Base-by-base conservation (phyloP, 192 early-diverging fungal genomes). In the Coemansia sp. region DNA sequence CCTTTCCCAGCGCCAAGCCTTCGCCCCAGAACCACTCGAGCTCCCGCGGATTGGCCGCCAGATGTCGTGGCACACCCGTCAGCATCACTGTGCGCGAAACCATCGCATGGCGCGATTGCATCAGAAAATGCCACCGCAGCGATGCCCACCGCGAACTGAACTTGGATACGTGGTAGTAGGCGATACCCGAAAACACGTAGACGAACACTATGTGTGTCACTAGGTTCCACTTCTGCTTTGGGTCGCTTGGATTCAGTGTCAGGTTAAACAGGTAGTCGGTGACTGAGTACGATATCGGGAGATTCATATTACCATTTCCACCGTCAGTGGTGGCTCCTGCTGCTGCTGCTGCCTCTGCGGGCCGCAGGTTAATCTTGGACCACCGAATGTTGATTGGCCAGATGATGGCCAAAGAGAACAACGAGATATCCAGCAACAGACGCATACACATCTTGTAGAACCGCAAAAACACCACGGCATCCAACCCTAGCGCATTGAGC, bases 71-170 rank as follows among this genome's bases (percentile, higher is more conserved):
- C 36, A 93, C 78, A 4, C 87, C 87, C 0, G 87, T 86, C 6
- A 93, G 81, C 85, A 93, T 87, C 13, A 93, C 85, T 10, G 89
- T 89, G 21, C 90, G 87, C 11, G 89, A 77, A 0, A 78, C 83
- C 16, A 73, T 63, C 6, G 83, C 74, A 42, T 77, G 77, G 0
- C 74, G 65, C 60, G 78, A 80, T 49, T 77, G 78, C 71, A 80
- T 73, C 48, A 84, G 70, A 61, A 80, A 84, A 46, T 84, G 83
- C 83, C 83, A 84, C 22, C 83, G 83, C 59, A 84, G 65, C 15
- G 83, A 80, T 15, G 78, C 72, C 73, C 74, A 84, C 9, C 75
- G 75, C 11, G 76, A 84, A 56, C 74, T 75, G 72, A 80, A 84
- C 61, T 72, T 70, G 5, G 75, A 68, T 4, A 84, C 67, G 48